These are phyloP conservation scores for Ogataea ganodermae DNA, from an alignment of 805 yeast genomes.

Conservation along the genomic window DNA sequence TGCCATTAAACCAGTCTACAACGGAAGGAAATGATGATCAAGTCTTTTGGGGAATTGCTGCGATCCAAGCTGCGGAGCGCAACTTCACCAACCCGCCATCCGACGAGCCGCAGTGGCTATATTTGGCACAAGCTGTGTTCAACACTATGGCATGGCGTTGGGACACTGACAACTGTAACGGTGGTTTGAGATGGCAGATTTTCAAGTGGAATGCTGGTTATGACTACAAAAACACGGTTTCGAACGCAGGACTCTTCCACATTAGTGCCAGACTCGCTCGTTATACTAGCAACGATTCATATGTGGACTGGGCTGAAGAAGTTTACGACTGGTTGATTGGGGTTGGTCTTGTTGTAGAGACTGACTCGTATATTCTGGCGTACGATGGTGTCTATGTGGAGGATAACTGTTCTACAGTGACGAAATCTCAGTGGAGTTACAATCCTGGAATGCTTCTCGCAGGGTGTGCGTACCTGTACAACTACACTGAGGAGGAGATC, in stretches of 20 bases:
- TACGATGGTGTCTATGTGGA: constrained; percentile 69
- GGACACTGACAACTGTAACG: constrained; percentile 74
- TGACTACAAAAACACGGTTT: constrained; percentile 85
- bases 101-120: constrained; percentile 73
- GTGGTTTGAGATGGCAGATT: constrained; percentile 97
- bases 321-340: constrained; percentile 77
- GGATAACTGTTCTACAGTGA: constrained; percentile 61
- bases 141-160: constrained; percentile 89
- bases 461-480: constrained; percentile 81
- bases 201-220: constrained; percentile 93
- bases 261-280: constrained; percentile 85
- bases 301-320: constrained; percentile 70
- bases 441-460: constrained; percentile 78
- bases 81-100: constrained; percentile 72
- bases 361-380: constrained; percentile 46
- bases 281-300: constrained; percentile 73
- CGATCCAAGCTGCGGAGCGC: constrained; percentile 88
- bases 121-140: constrained; percentile 84
- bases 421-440: constrained; percentile 77
- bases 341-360: constrained; percentile 34
- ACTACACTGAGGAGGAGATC: constrained; percentile 60
- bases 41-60: constrained; percentile 95
- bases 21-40: constrained; percentile 99
- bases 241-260: constrained; percentile 90
- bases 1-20: constrained; percentile 84